phyloP scores from a whole-genome alignment of 306 rosid genomes.

The Vigna trinervia region DNA sequence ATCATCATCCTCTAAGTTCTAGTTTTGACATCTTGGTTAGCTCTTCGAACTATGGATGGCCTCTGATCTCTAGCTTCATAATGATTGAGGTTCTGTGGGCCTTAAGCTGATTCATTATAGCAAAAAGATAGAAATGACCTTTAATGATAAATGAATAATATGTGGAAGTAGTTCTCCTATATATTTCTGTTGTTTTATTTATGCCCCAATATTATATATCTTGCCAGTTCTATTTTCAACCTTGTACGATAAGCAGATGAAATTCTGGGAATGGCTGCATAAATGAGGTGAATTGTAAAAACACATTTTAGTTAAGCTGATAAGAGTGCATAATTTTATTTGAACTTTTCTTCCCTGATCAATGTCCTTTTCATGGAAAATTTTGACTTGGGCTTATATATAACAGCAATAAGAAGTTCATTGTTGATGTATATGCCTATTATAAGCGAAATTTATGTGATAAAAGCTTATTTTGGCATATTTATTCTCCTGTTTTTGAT shows the following conservation, averaged over 20 bases:
- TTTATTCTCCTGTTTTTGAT: slow-evolving; percentile 26
- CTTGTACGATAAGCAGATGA: neutral
- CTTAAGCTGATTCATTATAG: neutral
- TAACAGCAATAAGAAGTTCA: neutral
- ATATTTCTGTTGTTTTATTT: slow-evolving; percentile 28
- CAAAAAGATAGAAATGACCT: slow-evolving; percentile 7
- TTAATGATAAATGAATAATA: neutral
- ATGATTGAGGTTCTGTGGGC: slow-evolving; percentile 11
- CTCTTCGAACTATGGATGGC: slow-evolving; percentile 19
- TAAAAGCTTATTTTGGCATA: slow-evolving; percentile 16
- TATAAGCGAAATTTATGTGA: slow-evolving; percentile 12
- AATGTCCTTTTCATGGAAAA: slow-evolving; percentile 9
- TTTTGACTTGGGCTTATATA: neutral
- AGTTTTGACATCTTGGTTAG: slow-evolving; percentile 22
- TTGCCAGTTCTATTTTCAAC: slow-evolving; percentile 8
- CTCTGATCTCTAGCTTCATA: neutral
- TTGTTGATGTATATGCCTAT: neutral
- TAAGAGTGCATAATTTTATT: neutral
- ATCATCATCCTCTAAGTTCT: slow-evolving; percentile 20
- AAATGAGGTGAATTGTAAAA: slow-evolving; percentile 23
- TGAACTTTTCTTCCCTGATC: slow-evolving; percentile 29
- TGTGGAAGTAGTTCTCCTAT: neutral
- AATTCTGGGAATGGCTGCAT: neutral
- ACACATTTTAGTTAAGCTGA: neutral
- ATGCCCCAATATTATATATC: slow-evolving; percentile 11